A percentile compares a stretch with the other conserved stretches of the same genome.
Conservation (phyloP, 2,329 filamentous ascomycete genomes). For the Fusarium sp. region DNA sequence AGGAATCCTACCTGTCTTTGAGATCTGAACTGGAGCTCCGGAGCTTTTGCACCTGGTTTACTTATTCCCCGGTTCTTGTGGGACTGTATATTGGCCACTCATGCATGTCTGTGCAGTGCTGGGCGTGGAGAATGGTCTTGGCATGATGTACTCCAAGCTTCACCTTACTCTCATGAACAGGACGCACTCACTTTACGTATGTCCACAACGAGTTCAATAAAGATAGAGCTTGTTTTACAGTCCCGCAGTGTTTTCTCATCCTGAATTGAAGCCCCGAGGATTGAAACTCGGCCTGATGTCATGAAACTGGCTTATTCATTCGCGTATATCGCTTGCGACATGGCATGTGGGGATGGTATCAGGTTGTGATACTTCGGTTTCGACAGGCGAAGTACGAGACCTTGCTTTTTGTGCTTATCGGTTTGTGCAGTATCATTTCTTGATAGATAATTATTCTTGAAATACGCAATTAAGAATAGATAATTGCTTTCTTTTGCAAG, state of each 20-base stretch:
- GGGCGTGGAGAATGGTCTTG: constrained; percentile 19
- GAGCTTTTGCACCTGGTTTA: constrained; percentile 11
- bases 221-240: neutral
- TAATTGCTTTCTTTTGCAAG: neutral
- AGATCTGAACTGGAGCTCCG: neutral
- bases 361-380: neutral
- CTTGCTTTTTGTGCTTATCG: neutral
- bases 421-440: neutral
- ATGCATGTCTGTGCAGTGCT: neutral
- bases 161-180: neutral
- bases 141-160: constrained; percentile 1
- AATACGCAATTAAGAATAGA: neutral
- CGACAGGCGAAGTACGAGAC: neutral
- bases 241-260: neutral
- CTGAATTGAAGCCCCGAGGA: neutral
- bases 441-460: neutral
- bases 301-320: neutral
- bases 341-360: neutral
- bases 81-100: neutral
- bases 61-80: neutral
- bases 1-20: neutral
- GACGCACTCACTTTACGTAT: neutral
- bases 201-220: neutral
- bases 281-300: neutral
- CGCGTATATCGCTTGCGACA: neutral